Conservation (phyloP, 2,329 filamentous ascomycete species). For the Colletotrichum cordylinicola region DNA sequence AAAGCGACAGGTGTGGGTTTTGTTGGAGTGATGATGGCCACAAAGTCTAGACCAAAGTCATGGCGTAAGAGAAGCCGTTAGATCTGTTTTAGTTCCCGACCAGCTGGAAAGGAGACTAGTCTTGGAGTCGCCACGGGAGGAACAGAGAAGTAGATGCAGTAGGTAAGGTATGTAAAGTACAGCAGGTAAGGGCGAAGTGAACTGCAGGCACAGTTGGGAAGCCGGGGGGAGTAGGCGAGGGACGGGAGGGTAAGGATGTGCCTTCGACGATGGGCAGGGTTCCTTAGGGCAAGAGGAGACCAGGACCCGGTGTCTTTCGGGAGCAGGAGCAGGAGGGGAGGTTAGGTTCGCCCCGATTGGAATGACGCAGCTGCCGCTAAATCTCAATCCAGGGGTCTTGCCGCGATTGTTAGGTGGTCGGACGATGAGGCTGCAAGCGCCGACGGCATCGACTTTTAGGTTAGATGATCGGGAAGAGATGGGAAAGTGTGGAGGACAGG, state of each 20-base stretch:
- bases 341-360: background rate
- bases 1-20: background rate
- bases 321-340: background rate
- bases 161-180: background rate
- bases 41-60: slow-evolving; percentile 8
- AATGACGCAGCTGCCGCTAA: slow-evolving; percentile 13
- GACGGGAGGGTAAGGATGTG: slow-evolving; percentile 3
- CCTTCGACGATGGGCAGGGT: background rate
- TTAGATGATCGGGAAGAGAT: slow-evolving; percentile 1
- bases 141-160: background rate
- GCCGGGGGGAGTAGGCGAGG: background rate
- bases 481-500: background rate
- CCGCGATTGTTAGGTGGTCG: background rate
- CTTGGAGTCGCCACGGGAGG: background rate
- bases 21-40: background rate
- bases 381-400: slow-evolving; percentile 6
- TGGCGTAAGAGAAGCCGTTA: slow-evolving; percentile 22
- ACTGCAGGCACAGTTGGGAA: background rate
- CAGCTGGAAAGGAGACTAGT: slow-evolving; percentile 2
- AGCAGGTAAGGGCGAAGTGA: background rate
- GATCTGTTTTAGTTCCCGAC: slow-evolving; percentile 6
- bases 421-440: slow-evolving; percentile 7
- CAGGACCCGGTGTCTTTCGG: background rate
- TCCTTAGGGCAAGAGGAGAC: slow-evolving; percentile 1
- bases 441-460: slow-evolving; percentile 14